phyloP scores from a whole-genome alignment of 2,329 filamentous ascomycete genomes.

The Sphaerulina musiva region DNA sequence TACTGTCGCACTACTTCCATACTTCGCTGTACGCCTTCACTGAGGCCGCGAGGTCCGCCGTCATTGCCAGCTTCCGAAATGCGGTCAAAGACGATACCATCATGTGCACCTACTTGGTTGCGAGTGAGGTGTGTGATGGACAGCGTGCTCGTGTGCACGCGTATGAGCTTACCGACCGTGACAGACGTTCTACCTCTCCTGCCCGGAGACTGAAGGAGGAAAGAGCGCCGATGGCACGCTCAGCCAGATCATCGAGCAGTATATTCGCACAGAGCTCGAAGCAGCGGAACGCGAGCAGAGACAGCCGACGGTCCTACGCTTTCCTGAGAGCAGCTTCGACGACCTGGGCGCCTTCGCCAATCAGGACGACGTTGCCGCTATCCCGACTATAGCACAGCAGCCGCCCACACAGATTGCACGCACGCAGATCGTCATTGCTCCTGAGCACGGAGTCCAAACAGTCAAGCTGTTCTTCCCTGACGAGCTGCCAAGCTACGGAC shows the following conservation, averaged over 20 bases:
- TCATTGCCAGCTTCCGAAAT: conserved; percentile 21
- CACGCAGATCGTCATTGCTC: conserved; percentile 14
- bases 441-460: conserved; percentile 9
- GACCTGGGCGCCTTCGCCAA: conserved; percentile 13
- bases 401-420: not conserved
- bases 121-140: conserved; percentile 12
- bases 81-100: conserved; percentile 19
- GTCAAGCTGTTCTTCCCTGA: conserved; percentile 16
- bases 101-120: conserved; percentile 19
- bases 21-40: conserved; percentile 26
- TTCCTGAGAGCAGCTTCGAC: conserved; percentile 21
- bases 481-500: conserved; percentile 14
- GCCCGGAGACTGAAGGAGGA: conserved; percentile 3
- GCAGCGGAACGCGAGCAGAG: conserved; percentile 15
- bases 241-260: conserved; percentile 11
- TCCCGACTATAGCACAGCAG: not conserved
- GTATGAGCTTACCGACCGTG: not conserved
- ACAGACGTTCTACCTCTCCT: conserved; percentile 21
- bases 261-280: conserved; percentile 18
- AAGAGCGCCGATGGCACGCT: conserved; percentile 22
- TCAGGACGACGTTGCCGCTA: conserved; percentile 3
- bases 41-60: conserved; percentile 13
- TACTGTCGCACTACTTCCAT: conserved; percentile 24
- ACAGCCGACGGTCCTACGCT: conserved; percentile 18
- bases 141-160: not conserved